Percentiles rank a stretch among this genome's conserved stretches.
Conservation (phyloP, 2,329 filamentous ascomycete genomes). For the Colletotrichum tropicicola region DNA sequence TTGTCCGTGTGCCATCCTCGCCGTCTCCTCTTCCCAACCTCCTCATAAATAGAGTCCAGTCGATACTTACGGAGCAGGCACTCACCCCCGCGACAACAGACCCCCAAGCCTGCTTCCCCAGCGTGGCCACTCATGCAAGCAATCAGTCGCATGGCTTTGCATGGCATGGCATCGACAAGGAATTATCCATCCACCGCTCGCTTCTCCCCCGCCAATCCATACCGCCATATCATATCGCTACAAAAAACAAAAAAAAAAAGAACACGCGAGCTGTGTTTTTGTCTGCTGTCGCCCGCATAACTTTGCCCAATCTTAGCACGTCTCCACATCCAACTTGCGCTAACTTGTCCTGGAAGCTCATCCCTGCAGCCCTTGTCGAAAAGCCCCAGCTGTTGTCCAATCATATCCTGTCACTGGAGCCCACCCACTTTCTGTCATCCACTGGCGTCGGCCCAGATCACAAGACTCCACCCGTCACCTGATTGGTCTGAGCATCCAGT, state of each 20-base stretch:
- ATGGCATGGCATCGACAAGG: slow-evolving; percentile 11
- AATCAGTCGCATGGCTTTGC: slow-evolving; percentile 1
- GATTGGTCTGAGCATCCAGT: neutral
- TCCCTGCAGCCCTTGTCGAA: slow-evolving; percentile 5
- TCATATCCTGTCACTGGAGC: neutral
- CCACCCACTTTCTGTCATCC: neutral
- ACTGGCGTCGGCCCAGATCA: neutral
- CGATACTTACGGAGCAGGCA: neutral
- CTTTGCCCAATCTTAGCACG: slow-evolving; percentile 25
- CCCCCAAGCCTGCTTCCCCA: slow-evolving; percentile 5
- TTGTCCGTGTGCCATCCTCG: neutral
- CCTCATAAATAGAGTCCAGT: neutral
- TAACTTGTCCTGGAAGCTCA: slow-evolving; percentile 9
- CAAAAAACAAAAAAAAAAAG: slow-evolving; percentile 7
- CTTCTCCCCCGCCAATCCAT: slow-evolving; percentile 23
- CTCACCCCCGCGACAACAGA: neutral
- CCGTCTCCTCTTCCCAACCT: too few relatives aligned
- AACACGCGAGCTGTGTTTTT: slow-evolving; percentile 4
- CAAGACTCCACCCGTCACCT: slow-evolving; percentile 1
- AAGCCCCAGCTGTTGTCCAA: slow-evolving; percentile 2
- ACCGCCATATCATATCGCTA: slow-evolving; percentile 14
- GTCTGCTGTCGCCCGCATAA: slow-evolving; percentile 16
- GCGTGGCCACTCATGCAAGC: slow-evolving; percentile 16
- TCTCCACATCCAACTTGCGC: neutral
- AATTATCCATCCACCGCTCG: slow-evolving; percentile 12